A percentile compares a stretch with the other conserved stretches of the same genome.
These are phyloP conservation scores for Arthrinium phaeospermum DNA, from an alignment of 2,329 filamentous ascomycete species.

Conservation along the genomic window DNA sequence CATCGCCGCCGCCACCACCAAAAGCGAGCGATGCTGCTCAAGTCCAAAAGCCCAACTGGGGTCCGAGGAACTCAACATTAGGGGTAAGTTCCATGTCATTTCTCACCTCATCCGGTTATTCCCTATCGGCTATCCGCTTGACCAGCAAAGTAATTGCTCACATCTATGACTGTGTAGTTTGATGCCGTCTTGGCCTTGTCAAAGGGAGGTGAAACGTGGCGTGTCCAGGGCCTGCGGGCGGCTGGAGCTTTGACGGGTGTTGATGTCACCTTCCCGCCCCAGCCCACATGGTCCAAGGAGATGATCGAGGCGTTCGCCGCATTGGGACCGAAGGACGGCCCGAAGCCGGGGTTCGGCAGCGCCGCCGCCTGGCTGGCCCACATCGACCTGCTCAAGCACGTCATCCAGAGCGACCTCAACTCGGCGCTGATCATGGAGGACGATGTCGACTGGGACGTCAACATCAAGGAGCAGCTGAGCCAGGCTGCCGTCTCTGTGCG, in stretches of 20 bases:
- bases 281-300: constrained; percentile 37
- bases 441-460: constrained; percentile 48
- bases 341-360: constrained; percentile 26
- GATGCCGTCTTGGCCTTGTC: neutral
- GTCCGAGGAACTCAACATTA: neutral
- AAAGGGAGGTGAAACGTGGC: constrained; percentile 31
- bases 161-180: neutral
- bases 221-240: constrained; percentile 41
- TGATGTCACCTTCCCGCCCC: constrained; percentile 39
- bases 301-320: constrained; percentile 37
- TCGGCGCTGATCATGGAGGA: constrained; percentile 47
- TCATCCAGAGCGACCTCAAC: constrained; percentile 38
- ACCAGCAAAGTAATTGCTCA: neutral
- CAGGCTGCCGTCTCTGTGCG: constrained; percentile 39
- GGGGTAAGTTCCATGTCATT: neutral
- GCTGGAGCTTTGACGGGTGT: constrained; percentile 41
- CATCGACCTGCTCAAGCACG: constrained; percentile 37
- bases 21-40: neutral
- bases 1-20: neutral
- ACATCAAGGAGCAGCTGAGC: constrained; percentile 40
- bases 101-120: neutral
- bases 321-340: constrained; percentile 27
- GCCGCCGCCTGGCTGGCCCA: constrained; percentile 38
- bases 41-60: neutral
- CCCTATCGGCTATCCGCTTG: neutral